phyloP scores from a whole-genome alignment of 768 basidiomycete species.

The Pleurotus giganteus region DNA sequence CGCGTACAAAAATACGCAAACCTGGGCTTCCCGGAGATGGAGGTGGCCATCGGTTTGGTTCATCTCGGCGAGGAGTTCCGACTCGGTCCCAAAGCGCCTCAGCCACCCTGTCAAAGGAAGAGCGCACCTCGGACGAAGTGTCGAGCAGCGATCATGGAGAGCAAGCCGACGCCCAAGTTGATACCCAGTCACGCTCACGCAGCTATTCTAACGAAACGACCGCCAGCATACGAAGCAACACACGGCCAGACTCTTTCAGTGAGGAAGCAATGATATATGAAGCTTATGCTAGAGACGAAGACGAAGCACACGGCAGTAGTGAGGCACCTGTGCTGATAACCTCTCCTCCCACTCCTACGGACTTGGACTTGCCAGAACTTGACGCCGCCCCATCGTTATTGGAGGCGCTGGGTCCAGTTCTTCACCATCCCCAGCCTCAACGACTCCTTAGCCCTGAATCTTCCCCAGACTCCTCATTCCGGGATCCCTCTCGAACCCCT shows the following conservation, averaged over 20 bases:
- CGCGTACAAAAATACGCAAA: slow-evolving; percentile 95
- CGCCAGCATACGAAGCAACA: slow-evolving; percentile 25
- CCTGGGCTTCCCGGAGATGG: slow-evolving; percentile 71
- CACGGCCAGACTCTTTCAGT: slow-evolving; percentile 71
- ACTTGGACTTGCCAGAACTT: slow-evolving; percentile 16
- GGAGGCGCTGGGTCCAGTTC: slow-evolving; percentile 36
- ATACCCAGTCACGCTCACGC: slow-evolving; percentile 33
- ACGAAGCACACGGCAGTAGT: slow-evolving; percentile 18
- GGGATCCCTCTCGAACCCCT: slow-evolving; percentile 23
- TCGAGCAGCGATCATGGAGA: slow-evolving; percentile 73
- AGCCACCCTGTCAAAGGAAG: slow-evolving; percentile 32
- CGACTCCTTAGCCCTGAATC: slow-evolving; percentile 43
- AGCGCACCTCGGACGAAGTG: slow-evolving; percentile 66
- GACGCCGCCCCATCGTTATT: slow-evolving; percentile 31
- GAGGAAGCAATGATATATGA: slow-evolving; percentile 86
- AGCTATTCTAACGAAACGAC: slow-evolving; percentile 45
- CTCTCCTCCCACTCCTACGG: slow-evolving; percentile 24
- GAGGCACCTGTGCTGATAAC: slow-evolving; percentile 25
- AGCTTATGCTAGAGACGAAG: slow-evolving; percentile 64
- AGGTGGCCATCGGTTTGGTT: slow-evolving; percentile 78
- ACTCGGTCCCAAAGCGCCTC: slow-evolving; percentile 15
- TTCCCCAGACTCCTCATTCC: slow-evolving; percentile 28
- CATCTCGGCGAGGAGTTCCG: slow-evolving; percentile 35
- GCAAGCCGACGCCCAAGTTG: slow-evolving; percentile 32
- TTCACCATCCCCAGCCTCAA: slow-evolving; percentile 71